Base-by-base conservation (phyloP, 2,329 filamentous ascomycete genomes). In the Diaporthe vexans region DNA sequence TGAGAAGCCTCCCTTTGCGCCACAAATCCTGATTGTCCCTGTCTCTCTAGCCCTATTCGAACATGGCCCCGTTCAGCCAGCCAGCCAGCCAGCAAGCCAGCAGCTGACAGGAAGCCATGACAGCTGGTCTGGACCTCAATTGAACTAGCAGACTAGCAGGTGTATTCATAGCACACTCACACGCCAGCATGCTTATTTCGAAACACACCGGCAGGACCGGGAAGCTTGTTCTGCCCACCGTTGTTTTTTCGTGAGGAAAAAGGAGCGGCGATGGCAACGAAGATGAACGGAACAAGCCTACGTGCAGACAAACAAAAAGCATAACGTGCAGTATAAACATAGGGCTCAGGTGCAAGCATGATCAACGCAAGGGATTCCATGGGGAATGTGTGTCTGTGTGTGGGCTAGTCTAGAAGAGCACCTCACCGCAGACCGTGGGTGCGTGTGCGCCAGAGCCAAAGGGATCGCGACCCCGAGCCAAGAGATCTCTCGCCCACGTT, bases 1-100 rank as follows among this genome's bases (percentile, higher is more conserved):
- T 54, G 63, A 68, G 61, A 54, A 21, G 61, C 13, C 63, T 68
- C 63, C 63, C 63, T 68, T 68, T 68, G 63, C 48, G 63, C 63
- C 63, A 68, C 48, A 37, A 24, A 26, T 19, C 29, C n/a, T 24
- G 46, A 8, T 15, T 8, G 24, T 13, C 46, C 46, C 3, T 19
- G 17, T 52, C 46, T 26, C 29, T 21, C 63, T 68, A 68, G 63
- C 48, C 63, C 15, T 19, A 37, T 67, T 52, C 21, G 46, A 24
- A 4, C 29, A 37, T 35, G 21, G 46, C 46, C 13, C 33, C 33
- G 11, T 24, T 24, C 17, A 43, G 10, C 37, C 37, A 48, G 46
- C 43, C 43, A 51, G n/a, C 43, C 43, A 65, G 61, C 61, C 26
- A 48, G 3, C 13, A 4, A 65, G 59, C 26, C 26, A 65, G 19